Conservation (phyloP, 164 flowering plant genomes). For the Annona cherimola region DNA sequence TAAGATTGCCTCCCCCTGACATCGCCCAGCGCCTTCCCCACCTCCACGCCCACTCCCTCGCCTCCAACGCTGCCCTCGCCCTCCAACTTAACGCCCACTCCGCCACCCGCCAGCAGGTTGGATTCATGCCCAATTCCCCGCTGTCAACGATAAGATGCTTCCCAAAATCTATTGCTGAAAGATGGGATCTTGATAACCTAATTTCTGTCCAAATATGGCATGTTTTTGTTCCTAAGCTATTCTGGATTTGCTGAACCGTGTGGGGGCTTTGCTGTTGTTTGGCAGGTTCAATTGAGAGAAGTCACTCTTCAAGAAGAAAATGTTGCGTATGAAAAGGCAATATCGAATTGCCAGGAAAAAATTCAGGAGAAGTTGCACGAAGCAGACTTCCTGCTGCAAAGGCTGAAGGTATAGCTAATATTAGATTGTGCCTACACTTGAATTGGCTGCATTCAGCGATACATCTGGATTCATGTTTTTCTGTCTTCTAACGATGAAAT, state of each 20-base stretch:
- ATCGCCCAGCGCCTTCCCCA: conserved; percentile 90
- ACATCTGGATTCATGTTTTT: no score
- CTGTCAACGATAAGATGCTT: neutral
- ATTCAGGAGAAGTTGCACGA: conserved; percentile 80
- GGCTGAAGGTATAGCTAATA: conserved; percentile 42
- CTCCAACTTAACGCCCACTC: conserved; percentile 78
- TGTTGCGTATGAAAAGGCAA: conserved; percentile 69
- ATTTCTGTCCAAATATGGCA: neutral
- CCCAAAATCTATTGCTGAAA: no score
- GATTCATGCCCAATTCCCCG: neutral
- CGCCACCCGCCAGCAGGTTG: conserved; percentile 72
- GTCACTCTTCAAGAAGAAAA: conserved; percentile 77
- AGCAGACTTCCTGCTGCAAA: conserved; percentile 43
- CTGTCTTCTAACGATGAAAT: no score
- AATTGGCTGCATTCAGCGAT: no score
- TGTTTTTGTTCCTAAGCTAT: neutral
- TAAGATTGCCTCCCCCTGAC: conserved; percentile 74
- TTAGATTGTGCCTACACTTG: no score
- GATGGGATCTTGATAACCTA: no score
- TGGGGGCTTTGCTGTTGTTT: neutral
- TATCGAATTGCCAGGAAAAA: conserved; percentile 59
- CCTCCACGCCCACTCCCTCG: conserved; percentile 87
- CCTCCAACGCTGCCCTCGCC: conserved; percentile 82
- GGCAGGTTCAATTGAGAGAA: conserved; percentile 68
- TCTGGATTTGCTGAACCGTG: neutral